phyloP scores from a whole-genome alignment of 1,284 basidiomycete species.

The Malassezia psittaci region DNA sequence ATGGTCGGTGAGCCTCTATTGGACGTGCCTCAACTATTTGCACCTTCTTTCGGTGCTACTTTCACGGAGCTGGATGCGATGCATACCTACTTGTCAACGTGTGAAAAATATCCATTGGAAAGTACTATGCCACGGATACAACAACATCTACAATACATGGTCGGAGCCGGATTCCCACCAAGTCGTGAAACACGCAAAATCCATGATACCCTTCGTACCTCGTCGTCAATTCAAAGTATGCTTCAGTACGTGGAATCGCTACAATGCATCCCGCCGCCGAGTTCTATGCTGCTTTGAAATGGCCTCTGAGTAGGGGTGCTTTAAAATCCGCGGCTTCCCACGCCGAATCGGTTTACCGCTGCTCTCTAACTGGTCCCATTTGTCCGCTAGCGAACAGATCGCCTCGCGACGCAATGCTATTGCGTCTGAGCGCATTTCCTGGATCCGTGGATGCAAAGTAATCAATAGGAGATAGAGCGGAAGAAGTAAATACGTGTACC shows the following conservation, averaged over 20 bases:
- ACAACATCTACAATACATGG: conserved; percentile 14
- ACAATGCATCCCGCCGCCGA: background rate
- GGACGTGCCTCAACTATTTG: conserved; percentile 54
- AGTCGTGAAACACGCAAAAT: conserved; percentile 10
- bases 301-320: conserved; percentile 8
- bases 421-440: conserved; percentile 11
- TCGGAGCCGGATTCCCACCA: conserved; percentile 2
- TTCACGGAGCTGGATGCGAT: background rate
- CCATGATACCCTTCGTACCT: background rate
- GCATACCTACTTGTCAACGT: conserved; percentile 4
- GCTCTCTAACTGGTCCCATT: conserved; percentile 7
- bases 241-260: background rate
- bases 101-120: conserved; percentile 5
- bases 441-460: conserved; percentile 5
- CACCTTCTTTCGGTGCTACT: background rate
- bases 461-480: background rate
- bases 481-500: background rate
- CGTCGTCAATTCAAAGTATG: background rate
- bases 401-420: conserved; percentile 11
- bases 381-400: conserved; percentile 5
- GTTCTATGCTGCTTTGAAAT: background rate
- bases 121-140: conserved; percentile 1
- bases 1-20: conserved; percentile 68
- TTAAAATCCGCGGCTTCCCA: conserved; percentile 1
- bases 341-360: background rate